phyloP scores from a whole-genome alignment of 1,284 basidiomycete species.

The Ganoderma boninense region DNA sequence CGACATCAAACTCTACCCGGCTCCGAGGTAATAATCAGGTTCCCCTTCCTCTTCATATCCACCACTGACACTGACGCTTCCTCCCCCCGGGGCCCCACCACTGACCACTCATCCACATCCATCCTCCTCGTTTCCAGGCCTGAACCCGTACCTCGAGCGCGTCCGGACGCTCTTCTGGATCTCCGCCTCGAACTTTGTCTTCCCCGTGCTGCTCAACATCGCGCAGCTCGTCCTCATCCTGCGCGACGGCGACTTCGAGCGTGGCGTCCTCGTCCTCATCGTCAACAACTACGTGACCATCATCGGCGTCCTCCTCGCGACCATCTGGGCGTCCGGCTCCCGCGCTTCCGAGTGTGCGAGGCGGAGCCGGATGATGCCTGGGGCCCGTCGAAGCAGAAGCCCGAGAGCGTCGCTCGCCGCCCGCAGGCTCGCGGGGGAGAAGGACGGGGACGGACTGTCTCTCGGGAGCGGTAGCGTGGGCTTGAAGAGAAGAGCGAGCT shows the following conservation, averaged over 20 bases:
- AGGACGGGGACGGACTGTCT: neutral
- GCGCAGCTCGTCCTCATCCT: conserved; percentile 34
- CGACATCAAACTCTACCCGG: neutral
- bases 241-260: conserved; percentile 14
- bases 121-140: neutral
- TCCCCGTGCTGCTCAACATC: conserved; percentile 40
- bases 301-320: conserved; percentile 35
- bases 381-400: too few species aligned
- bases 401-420: too few species aligned
- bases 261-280: conserved; percentile 21
- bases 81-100: neutral
- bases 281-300: conserved; percentile 32
- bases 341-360: too few species aligned
- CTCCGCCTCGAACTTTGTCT: conserved; percentile 40
- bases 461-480: too few species aligned
- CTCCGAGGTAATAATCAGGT: neutral
- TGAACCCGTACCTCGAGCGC: neutral
- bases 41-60: too few species aligned
- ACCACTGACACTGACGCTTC: neutral
- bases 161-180: conserved; percentile 39
- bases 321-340: conserved; percentile 23
- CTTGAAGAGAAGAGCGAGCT: neutral
- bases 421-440: neutral
- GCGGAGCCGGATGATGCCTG: too few species aligned
- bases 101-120: neutral